Evolutionary conservation across 176 grass and related monocot species (phyloP), one percentile per base, ranked within the genome.

Genomic region (Ensete glaucum): DNA sequence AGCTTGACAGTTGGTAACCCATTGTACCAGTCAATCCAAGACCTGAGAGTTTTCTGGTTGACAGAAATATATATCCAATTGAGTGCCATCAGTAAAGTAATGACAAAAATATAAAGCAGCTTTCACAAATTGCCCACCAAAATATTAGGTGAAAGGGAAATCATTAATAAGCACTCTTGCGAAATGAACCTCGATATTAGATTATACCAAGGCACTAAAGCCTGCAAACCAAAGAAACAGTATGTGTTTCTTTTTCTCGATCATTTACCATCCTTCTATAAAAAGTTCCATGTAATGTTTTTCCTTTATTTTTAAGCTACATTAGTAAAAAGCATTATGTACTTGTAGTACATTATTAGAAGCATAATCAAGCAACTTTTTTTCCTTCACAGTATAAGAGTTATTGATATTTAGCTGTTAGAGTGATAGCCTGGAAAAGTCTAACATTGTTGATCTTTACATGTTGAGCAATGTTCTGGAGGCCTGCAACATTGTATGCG

Each of bases 1-100:
- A 78, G 84, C 82, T 79, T 7, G 95, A 94, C 1, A 94, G 85
- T 78, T 94, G 84, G 71, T 94, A 99, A 23, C 95, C 95, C 43
- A 99, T 60, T 19, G 73, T 79, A 71, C 95, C 95, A 10, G 53
- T 91, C 50, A 99, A 51, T 71, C 79, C 86, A 80, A 94, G 86
- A 78, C 88, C 91, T 12, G 88, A 89, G 53, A 99, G 73, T 53
- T 87, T 21, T 79, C 94, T 98, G 90, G 19, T 82, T 50, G 52
- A 69, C 52, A 86, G 8, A 82, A 78, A 23, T 82, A 78, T 78
- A 72, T 43, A 83, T 19, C 25, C 43, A 73, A 73, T 29, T 73
- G 29, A 67, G 48, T 75, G 34, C 59, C 72, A 80, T 70, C 26
- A 9, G 51, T 58, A 27, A 26, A n/a, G 54, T 12, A 23, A 52